Base-by-base conservation (phyloP, 495 filamentous ascomycete genomes). In the Penicillium bovifimosum region DNA sequence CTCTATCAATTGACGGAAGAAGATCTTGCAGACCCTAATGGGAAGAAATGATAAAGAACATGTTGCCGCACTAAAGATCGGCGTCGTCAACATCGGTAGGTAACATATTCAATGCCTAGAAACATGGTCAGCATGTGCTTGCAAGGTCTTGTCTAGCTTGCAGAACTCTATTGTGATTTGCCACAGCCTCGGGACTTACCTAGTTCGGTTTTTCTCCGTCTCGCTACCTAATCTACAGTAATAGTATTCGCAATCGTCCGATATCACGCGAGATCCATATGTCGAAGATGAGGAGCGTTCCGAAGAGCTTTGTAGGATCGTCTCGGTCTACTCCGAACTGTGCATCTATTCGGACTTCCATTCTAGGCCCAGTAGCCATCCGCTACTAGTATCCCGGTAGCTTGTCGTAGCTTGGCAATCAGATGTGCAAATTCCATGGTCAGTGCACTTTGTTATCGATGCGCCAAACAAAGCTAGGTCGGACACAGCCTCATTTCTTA, bases 1-100 rank as follows among this genome's bases (percentile, higher is more conserved):
- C 42, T 50, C 5, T 55, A 44, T 49, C 46, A 43, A 43, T 44
- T 54, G 34, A 44, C 38, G 16, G 52, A 49, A 41, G 52, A 46
- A 6, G 44, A 35, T 2, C 32, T 36, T 47, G 32, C 20, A 36
- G 18, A 47, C 32, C 20, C 34, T 48, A 29, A 35, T 18, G 14
- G 18, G n/a, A 16, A 18, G 14, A 38, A 16, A 10, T 16, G 9
- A 36, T 36, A 2, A 36, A 17, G 32, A 34, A 34, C 9, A 0
- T 34, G n/a, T 34, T 24, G 20, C 20, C 20, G 20, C 20, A 24
- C 20, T 24, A 24, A 24, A 24, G 2, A 24, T 24, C 20, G 20
- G 20, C 20, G 20, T 24, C 20, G 20, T 24, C 20, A 24, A 24
- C 20, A 24, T 24, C 20, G 20, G 20, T 4, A 24, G 20, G 20